Percentiles rank a stretch among this genome's conserved stretches.
These are phyloP conservation scores for Daldinia sp. DNA, from an alignment of 2,329 filamentous ascomycete genomes.

Conservation along the genomic window DNA sequence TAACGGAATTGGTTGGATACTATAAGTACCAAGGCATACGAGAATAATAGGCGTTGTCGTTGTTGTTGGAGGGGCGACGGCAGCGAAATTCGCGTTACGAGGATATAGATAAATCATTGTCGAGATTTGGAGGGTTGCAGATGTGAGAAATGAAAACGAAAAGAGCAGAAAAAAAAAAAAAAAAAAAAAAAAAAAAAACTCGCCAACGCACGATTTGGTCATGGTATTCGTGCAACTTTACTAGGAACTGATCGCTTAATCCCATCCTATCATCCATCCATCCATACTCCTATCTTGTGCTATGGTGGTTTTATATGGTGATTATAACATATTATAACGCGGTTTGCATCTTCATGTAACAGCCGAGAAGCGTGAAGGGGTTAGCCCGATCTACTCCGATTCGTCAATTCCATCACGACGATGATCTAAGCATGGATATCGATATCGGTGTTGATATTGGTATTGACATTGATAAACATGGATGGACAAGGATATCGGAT, in stretches of 20 bases:
- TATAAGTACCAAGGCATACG: neutral
- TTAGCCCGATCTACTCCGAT: conserved; percentile 36
- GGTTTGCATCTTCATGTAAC: conserved; percentile 21
- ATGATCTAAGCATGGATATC: conserved; percentile 34
- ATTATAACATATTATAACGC: neutral
- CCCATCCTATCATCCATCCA: conserved; percentile 17
- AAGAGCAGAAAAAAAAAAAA: neutral
- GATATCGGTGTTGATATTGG: neutral
- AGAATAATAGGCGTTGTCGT: neutral
- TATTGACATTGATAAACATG: neutral
- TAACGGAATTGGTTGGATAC: conserved; percentile 21
- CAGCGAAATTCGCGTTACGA: conserved; percentile 8
- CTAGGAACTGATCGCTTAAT: conserved; percentile 21
- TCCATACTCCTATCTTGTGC: conserved; percentile 13
- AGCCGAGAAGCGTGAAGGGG: conserved; percentile 19
- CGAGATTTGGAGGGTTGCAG: conserved; percentile 21
- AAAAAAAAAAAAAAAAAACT: conserved; percentile 1
- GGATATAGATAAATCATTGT: neutral
- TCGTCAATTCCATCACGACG: conserved; percentile 27
- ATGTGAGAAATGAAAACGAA: conserved; percentile 11
- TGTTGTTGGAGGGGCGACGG: neutral
- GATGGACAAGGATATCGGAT: neutral
- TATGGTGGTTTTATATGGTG: conserved; percentile 20
- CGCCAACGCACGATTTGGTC: conserved; percentile 33
- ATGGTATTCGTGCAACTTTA: conserved; percentile 23